Evolutionary conservation across 179 eudicot species (phyloP), one percentile per base, ranked within the genome.

Genomic region (Silene coronaria): DNA sequence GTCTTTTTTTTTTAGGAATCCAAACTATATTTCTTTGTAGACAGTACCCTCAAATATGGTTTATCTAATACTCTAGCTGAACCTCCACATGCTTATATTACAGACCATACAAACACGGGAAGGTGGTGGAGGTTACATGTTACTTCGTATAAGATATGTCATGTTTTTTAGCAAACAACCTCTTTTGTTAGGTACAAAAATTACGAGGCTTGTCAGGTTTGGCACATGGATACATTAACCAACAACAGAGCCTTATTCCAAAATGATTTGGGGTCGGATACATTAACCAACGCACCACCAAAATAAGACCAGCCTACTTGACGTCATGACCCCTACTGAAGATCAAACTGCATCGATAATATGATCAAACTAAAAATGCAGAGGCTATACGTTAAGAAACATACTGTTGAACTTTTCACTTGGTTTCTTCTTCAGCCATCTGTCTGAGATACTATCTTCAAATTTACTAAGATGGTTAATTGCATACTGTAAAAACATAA

Each of bases 371-470:
- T 73, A 23, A 71, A 78, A 75, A 74, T 67, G n/a, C 24, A 70
- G 70, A 69, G 72, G 36, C n/a, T 17, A 75, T 55, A 38, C 34
- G 75, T 64, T 45, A 59, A 23, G 78, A 79, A 51, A 85, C 97
- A 60, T 88, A 91, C 96, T 83, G 72, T 75, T 74, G 28, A 84
- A 81, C 72, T 87, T 86, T 71, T 85, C 91, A 80, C 82, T 89
- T 60, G 85, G 87, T 69, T 78, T 90, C 84, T 84, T 93, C 83
- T 85, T 91, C 69, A 81, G 83, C 99, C 99, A 96, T 46, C 87
- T 87, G 73, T 88, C 95, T 80, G 92, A 89, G 76, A 93, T 91
- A 88, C 96, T 93, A 78, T 93, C 99, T 89, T 96, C 99, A 89
- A 96, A 82, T 83, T 88, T 96, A 82, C 85, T 87, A 75, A 96